These are phyloP conservation scores for Talaromyces sp. DNA, from an alignment of 2,329 filamentous ascomycete species.

Conservation along the genomic window DNA sequence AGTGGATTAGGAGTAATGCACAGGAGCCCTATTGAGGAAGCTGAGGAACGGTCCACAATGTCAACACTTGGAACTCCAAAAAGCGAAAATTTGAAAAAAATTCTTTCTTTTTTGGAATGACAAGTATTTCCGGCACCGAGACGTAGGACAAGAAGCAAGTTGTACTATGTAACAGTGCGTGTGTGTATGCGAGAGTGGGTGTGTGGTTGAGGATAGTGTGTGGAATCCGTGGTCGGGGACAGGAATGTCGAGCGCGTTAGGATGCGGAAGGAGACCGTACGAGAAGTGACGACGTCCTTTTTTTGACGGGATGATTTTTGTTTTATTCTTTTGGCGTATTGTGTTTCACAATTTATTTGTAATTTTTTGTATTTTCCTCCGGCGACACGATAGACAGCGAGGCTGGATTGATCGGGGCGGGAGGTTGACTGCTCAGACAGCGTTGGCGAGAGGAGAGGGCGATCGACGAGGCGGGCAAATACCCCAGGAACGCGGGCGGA, in stretches of 20 bases:
- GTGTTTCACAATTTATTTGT: neutral
- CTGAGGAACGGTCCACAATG: neutral
- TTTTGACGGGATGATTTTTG: neutral
- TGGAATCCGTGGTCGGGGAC: neutral
- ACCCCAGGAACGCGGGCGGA: neutral
- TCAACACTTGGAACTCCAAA: neutral
- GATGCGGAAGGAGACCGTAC: neutral
- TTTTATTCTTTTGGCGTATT: neutral
- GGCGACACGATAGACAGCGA: slow-evolving; percentile 2
- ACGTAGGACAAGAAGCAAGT: slow-evolving; percentile 15
- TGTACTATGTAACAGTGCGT: neutral
- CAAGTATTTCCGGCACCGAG: slow-evolving; percentile 11
- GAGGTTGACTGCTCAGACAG: neutral
- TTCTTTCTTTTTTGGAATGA: neutral
- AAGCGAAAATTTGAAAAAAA: slow-evolving; percentile 10
- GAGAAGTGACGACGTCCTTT: neutral
- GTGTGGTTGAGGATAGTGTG: neutral
- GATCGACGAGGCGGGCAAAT: neutral
- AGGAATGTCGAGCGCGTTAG: neutral
- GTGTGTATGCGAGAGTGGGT: neutral
- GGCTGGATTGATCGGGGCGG: slow-evolving; percentile 8
- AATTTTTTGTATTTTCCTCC: neutral
- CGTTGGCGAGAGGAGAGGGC: neutral
- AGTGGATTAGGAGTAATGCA: neutral
- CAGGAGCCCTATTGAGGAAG: neutral